Conservation (phyloP, 768 basidiomycete species). For the Pleurotus salmoneostramineus region DNA sequence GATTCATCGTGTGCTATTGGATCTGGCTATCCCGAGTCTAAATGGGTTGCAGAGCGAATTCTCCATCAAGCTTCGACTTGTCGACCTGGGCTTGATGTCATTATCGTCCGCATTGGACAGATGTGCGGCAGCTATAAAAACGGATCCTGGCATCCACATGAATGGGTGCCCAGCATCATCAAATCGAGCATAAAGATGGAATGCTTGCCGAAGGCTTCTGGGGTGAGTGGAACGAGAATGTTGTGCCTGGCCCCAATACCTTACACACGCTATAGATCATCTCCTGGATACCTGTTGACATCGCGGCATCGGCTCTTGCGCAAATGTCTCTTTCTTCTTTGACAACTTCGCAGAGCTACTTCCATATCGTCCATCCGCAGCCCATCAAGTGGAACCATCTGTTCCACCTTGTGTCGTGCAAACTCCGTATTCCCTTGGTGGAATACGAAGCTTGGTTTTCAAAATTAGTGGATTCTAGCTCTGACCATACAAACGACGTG, state of each 20-base stretch:
- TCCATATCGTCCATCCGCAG: constrained; percentile 24
- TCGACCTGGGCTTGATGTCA: constrained; percentile 20
- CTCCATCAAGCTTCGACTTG: constrained; percentile 11
- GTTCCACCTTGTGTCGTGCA: constrained; percentile 14
- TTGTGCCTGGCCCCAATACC: not conserved
- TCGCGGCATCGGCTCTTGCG: constrained; percentile 22
- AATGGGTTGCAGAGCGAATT: constrained; percentile 37
- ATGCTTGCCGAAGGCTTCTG: constrained; percentile 24
- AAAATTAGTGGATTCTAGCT: constrained; percentile 15
- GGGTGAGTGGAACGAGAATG: not conserved
- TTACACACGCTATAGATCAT: constrained; percentile 9
- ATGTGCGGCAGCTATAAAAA: constrained; percentile 33
- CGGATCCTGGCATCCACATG: constrained; percentile 37
- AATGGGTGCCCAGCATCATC: constrained; percentile 41
- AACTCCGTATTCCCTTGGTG: constrained; percentile 23
- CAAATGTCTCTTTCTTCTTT: constrained; percentile 13
- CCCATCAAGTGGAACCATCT: constrained; percentile 19
- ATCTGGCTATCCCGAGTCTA: constrained; percentile 35
- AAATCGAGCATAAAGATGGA: constrained; percentile 21
- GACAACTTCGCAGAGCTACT: not conserved
- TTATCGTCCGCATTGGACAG: constrained; percentile 40
- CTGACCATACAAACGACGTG: constrained; percentile 1
- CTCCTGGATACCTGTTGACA: constrained; percentile 28
- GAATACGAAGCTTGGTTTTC: constrained; percentile 26
- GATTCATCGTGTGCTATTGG: constrained; percentile 11